Conservation (phyloP, 2,329 filamentous ascomycete genomes). For the Colletotrichum acutatum region DNA sequence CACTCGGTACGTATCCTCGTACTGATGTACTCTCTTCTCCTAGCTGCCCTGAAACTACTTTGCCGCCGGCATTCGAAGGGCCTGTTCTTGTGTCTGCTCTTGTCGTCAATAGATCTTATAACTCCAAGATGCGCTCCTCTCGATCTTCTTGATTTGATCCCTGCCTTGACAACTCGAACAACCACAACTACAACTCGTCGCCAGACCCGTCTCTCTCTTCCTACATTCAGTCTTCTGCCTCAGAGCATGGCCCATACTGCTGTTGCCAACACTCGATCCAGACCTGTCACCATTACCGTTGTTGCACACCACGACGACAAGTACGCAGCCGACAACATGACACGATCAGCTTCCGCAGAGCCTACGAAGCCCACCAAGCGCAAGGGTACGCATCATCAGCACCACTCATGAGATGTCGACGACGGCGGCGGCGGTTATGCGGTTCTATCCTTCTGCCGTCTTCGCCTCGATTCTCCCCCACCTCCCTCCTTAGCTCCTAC, state of each 20-base stretch:
- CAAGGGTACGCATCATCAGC: conserved; percentile 52
- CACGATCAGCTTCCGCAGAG: conserved; percentile 56
- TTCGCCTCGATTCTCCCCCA: not conserved
- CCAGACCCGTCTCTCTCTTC: conserved; percentile 16
- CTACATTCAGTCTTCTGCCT: conserved; percentile 5
- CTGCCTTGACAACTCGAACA: conserved; percentile 31
- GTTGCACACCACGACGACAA: conserved; percentile 32
- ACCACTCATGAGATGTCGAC: not conserved
- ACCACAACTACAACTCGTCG: conserved; percentile 20
- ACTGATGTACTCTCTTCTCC: conserved; percentile 14
- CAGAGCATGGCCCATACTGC: conserved; percentile 33
- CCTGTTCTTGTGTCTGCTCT: conserved; percentile 33
- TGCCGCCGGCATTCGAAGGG: conserved; percentile 33
- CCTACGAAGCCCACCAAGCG: conserved; percentile 56
- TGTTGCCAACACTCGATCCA: conserved; percentile 30
- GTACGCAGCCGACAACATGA: conserved; percentile 45
- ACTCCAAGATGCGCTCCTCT: conserved; percentile 33
- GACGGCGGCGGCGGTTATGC: not conserved
- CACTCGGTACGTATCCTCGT: not conserved
- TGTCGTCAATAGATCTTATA: conserved; percentile 34
- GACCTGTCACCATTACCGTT: conserved; percentile 24
- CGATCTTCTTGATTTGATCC: conserved; percentile 23
- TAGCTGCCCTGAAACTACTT: conserved; percentile 35
- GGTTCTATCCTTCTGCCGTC: not conserved
- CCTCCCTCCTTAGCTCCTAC: not conserved